These are phyloP conservation scores for Coffea humblotiana DNA, from an alignment of 305 asterid species.

Conservation along the genomic window DNA sequence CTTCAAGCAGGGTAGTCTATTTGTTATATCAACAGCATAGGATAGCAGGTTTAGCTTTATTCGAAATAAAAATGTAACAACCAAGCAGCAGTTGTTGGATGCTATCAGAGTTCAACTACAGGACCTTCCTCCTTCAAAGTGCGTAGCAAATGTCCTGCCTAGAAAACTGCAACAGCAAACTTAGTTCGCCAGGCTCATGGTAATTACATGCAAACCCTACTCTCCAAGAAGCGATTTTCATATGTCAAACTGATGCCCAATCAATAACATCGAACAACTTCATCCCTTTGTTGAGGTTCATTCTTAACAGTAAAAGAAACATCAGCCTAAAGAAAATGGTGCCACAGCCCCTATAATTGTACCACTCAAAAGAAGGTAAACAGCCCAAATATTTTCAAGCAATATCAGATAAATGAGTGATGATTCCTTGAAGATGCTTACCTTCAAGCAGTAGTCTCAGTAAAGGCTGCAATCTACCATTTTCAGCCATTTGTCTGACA, in stretches of 20 bases:
- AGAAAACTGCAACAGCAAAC: neutral
- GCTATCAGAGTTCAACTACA: neutral
- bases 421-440: constrained; percentile 14
- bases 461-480: constrained; percentile 83
- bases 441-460: constrained; percentile 84
- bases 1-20: neutral
- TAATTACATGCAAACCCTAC: neutral
- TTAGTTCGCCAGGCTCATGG: neutral
- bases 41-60: neutral
- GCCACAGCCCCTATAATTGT: neutral
- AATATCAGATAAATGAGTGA: neutral
- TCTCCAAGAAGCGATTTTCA: neutral
- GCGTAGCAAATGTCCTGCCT: neutral
- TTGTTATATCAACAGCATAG: neutral
- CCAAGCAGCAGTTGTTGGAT: neutral
- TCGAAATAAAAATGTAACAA: neutral
- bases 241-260: neutral
- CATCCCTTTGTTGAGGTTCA: neutral
- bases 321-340: neutral
- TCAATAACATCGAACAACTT: neutral
- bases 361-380: neutral
- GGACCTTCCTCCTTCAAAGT: neutral
- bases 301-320: neutral
- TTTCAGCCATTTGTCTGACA: constrained; percentile 91
- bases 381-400: neutral